Evolutionary conservation across 164 flowering plant species (phyloP).

Genomic region (Cinnamomum micranthum): DNA sequence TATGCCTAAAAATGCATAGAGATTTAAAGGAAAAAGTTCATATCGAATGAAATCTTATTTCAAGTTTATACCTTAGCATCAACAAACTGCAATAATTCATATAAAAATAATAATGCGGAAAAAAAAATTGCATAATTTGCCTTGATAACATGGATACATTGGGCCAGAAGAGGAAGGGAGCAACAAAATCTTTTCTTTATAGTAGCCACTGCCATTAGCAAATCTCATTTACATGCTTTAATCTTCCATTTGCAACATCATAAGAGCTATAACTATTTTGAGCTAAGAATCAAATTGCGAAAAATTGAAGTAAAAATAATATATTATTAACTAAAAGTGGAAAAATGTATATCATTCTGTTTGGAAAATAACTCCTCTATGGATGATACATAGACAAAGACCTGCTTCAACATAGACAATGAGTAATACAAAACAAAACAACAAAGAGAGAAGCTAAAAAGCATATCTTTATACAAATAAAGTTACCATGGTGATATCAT

Average conservation of each 20-base stretch:
- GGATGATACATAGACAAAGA: too few relatives aligned
- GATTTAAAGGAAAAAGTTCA: background rate
- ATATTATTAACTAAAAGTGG: too few relatives aligned
- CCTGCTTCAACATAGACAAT: background rate
- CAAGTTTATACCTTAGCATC: background rate
- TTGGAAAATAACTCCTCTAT: too few relatives aligned
- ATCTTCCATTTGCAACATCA: background rate
- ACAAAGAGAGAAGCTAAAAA: background rate
- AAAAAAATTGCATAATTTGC: background rate
- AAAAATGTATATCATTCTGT: too few relatives aligned
- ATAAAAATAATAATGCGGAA: background rate
- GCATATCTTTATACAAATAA: background rate
- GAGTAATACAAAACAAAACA: background rate
- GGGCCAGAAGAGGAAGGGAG: background rate
- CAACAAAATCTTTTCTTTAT: background rate
- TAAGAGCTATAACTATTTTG: background rate
- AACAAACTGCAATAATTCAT: background rate
- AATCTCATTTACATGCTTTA: background rate
- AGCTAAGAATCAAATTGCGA: background rate
- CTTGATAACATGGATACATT: background rate
- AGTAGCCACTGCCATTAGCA: background rate
- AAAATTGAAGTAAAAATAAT: too few relatives aligned
- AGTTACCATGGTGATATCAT: conserved; percentile 75
- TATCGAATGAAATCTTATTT: background rate
- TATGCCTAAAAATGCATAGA: background rate